phyloP scores from a whole-genome alignment of 768 basidiomycete genomes.

The Punctularia strigosozonata region DNA sequence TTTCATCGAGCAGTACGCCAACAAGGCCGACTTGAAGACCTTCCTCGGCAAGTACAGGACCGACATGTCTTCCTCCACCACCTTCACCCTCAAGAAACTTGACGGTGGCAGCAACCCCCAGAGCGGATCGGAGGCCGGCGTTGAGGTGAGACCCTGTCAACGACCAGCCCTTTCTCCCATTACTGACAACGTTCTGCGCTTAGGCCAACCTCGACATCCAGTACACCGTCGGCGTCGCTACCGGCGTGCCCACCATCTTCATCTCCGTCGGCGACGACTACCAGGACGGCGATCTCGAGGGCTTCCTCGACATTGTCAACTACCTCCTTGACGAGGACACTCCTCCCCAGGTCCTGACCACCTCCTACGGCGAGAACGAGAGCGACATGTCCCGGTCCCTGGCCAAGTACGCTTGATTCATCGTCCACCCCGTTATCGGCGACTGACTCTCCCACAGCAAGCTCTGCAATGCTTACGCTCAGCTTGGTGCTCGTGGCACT shows the following conservation, averaged over 20 bases:
- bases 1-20: conserved; percentile 44
- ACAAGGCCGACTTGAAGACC: conserved; percentile 34
- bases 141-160: conserved; percentile 20
- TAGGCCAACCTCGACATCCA: conserved; percentile 24
- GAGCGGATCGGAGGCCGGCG: conserved; percentile 8
- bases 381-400: conserved; percentile 8
- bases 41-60: conserved; percentile 41
- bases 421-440: no score
- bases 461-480: conserved; percentile 23
- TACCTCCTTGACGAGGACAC: conserved; percentile 8
- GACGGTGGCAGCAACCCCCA: conserved; percentile 15
- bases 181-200: conserved; percentile 13
- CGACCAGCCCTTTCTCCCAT: no score
- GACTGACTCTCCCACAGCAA: no score
- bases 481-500: conserved; percentile 24
- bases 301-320: conserved; percentile 19
- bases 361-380: conserved; percentile 18
- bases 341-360: conserved; percentile 6
- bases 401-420: no score
- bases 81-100: conserved; percentile 23
- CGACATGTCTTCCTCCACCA: conserved; percentile 22
- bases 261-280: conserved; percentile 14
- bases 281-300: conserved; percentile 6
- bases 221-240: conserved; percentile 22
- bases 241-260: conserved; percentile 15